Evolutionary conservation across 768 basidiomycete genomes (phyloP).

Genomic region (Hebeloma cylindrosporum): DNA sequence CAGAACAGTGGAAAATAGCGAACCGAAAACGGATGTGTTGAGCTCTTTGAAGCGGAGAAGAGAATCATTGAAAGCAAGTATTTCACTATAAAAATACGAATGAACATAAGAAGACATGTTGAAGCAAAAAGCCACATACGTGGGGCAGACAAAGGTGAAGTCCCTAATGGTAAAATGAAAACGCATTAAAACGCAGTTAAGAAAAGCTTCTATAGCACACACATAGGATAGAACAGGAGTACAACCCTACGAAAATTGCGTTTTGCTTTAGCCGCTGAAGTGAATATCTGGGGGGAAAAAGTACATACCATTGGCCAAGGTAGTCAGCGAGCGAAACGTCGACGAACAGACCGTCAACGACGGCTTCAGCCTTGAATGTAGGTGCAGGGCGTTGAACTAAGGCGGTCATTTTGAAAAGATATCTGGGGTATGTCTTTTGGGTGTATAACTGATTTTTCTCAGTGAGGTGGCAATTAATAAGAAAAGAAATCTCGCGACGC

Average conservation of each 20-base stretch:
- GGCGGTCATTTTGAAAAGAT: conserved; percentile 44
- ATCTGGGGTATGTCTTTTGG: no score
- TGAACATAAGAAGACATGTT: not conserved
- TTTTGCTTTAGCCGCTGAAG: no score
- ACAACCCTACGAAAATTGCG: conserved; percentile 67
- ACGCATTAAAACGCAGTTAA: not conserved
- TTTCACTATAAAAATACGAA: conserved; percentile 49
- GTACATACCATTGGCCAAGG: conserved; percentile 75
- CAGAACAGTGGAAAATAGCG: conserved; percentile 16
- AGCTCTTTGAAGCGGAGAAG: conserved; percentile 72
- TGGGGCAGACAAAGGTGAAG: conserved; percentile 92
- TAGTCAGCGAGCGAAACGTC: conserved; percentile 73
- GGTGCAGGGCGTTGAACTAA: conserved; percentile 86
- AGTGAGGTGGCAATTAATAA: no score
- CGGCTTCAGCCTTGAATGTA: conserved; percentile 69
- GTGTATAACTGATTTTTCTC: no score
- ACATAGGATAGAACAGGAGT: conserved; percentile 94
- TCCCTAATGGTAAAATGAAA: conserved; percentile 46
- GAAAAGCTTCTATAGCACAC: conserved; percentile 21
- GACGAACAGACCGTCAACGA: conserved; percentile 76
- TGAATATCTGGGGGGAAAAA: no score
- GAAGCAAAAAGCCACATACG: conserved; percentile 36
- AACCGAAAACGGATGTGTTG: conserved; percentile 77
- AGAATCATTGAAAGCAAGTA: conserved; percentile 92
- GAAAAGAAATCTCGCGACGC: no score